A percentile compares a stretch with the other conserved stretches of the same genome.
These are phyloP conservation scores for Oryza glaberrima DNA, from an alignment of 176 grass and related monocot species.

Conservation along the genomic window DNA sequence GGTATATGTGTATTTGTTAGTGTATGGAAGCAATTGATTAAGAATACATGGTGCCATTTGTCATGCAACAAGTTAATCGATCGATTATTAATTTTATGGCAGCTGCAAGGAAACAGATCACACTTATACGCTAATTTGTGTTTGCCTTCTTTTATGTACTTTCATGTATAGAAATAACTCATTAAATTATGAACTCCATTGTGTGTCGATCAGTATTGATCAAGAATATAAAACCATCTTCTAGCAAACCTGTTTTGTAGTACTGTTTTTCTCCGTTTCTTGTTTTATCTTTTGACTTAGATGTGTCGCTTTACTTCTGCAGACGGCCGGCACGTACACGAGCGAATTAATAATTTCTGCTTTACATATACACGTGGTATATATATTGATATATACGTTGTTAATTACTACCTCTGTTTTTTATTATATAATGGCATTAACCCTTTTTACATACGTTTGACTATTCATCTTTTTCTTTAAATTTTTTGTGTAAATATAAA, in stretches of 20 bases:
- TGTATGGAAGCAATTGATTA: not conserved
- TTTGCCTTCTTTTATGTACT: not conserved
- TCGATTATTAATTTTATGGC: no score
- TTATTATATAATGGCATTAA: no score
- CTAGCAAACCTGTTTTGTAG: no score
- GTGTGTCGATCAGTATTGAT: not conserved
- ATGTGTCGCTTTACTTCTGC: not conserved
- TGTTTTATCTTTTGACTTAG: not conserved
- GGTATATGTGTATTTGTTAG: not conserved
- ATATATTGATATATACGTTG: no score
- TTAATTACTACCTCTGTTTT: no score
- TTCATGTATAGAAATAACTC: not conserved
- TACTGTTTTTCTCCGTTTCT: not conserved
- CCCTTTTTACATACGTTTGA: no score
- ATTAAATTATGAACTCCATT: not conserved
- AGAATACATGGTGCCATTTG: slow-evolving; percentile 17
- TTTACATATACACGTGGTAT: no score
- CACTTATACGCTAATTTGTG: not conserved
- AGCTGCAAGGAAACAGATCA: no score
- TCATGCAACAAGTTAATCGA: not conserved
- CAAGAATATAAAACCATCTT: not conserved
- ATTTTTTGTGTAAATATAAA: no score
- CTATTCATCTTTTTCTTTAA: no score
- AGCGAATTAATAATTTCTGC: no score
- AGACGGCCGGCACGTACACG: no score